Evolutionary conservation across 257 asterid genomes (phyloP), one percentile per base, ranked within the genome.

Genomic region (Penstemon davidsonii): DNA sequence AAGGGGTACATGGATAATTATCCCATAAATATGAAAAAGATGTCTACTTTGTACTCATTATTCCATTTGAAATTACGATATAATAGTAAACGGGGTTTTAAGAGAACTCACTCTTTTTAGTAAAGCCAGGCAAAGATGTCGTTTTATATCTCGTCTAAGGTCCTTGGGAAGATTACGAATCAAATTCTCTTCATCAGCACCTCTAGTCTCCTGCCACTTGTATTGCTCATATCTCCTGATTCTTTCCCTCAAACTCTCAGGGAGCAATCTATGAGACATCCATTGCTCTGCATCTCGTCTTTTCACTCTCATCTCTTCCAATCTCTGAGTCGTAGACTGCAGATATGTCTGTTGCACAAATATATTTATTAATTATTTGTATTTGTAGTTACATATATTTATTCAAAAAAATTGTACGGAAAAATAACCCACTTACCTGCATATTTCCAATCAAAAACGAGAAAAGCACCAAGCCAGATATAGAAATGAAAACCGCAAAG

Each of bases 221-320:
- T 93, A 93, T 57, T 93, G 99, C 66, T 93, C 97, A 36, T 93
- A 88, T 70, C 96, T 80, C 82, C 96, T 86, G 70, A 93, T 90
- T 55, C 99, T 87, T 78, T 81, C 91, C 79, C 85, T 79, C 64
- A 93, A 68, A 75, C 65, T 81, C 12, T 93, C 96, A 3, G 99
- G 97, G 66, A 93, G 99, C 71, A 90, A 75, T 19, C 97, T 96
- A 66, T 93, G 97, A 51, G 97, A 73, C 99, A 93, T 93, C 97
- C 97, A 90, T 71, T 93, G 99, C 78, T 93, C 97, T 1, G 97
- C 96, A 78, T 93, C 99, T 65, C 97, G 92, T 76, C 96, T 81
- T 82, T 93, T 93, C 68, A 93, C 96, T 80, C 99, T 82, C 99
- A 93, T 93, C 79, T 93, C 96, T 87, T 93, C 99, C 50, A 93